Evolutionary conservation across 2,329 filamentous ascomycete genomes (phyloP).

Genomic region (Fusarium irregulare): DNA sequence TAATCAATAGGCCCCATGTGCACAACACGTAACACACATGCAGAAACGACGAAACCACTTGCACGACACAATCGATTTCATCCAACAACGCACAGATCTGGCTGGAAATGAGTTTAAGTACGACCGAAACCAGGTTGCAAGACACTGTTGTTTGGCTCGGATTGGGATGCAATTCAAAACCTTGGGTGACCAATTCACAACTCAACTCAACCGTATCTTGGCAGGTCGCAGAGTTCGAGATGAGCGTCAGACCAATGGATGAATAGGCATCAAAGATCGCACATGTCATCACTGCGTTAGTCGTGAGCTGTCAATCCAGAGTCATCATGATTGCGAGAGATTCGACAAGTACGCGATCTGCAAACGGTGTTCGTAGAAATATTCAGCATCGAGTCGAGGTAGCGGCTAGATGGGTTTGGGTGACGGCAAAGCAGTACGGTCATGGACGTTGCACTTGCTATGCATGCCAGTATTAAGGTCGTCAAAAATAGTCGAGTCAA

Average conservation of each 20-base stretch:
- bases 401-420: slow-evolving; percentile 36
- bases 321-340: slow-evolving; percentile 28
- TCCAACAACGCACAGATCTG: slow-evolving; percentile 33
- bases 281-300: slow-evolving; percentile 46
- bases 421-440: slow-evolving; percentile 32
- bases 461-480: slow-evolving; percentile 44
- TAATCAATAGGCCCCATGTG: background rate
- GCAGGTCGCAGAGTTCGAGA: slow-evolving; percentile 39
- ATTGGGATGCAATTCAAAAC: slow-evolving; percentile 4
- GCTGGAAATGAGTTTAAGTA: slow-evolving; percentile 12
- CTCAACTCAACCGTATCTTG: slow-evolving; percentile 22
- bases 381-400: slow-evolving; percentile 37
- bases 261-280: slow-evolving; percentile 44
- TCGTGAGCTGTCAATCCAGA: slow-evolving; percentile 41
- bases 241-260: slow-evolving; percentile 42
- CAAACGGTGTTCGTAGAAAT: slow-evolving; percentile 22
- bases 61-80: slow-evolving; percentile 39
- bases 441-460: slow-evolving; percentile 37
- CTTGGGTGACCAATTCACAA: slow-evolving; percentile 36
- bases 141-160: slow-evolving; percentile 23
- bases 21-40: slow-evolving; percentile 31
- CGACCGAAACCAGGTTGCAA: slow-evolving; percentile 19
- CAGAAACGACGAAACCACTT: slow-evolving; percentile 40
- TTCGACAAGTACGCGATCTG: slow-evolving; percentile 15
- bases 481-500: slow-evolving; percentile 43